Conservation (phyloP, 805 yeast genomes). For the Wickerhamiella musiphila region DNA sequence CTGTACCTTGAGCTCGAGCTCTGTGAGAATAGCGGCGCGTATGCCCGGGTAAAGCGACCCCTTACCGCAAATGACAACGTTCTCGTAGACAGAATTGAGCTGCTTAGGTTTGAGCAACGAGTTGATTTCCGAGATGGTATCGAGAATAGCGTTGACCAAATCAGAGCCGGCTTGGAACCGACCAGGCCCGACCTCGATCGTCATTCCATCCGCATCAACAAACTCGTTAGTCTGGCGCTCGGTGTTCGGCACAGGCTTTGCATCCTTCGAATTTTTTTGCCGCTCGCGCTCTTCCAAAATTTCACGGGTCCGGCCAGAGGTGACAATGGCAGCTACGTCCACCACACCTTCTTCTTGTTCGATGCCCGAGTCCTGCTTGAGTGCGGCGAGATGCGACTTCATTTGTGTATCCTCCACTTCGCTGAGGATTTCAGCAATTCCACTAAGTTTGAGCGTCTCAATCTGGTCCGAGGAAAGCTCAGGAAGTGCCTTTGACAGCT, state of each 20-base stretch:
- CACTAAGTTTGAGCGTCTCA: constrained; percentile 56
- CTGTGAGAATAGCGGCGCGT: constrained; percentile 45
- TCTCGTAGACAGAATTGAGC: constrained; percentile 74
- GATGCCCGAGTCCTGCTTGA: constrained; percentile 16
- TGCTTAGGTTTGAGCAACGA: constrained; percentile 45
- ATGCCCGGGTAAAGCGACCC: constrained; percentile 63
- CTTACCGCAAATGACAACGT: constrained; percentile 63
- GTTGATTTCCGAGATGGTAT: constrained; percentile 35
- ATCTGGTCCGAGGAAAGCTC: constrained; percentile 38
- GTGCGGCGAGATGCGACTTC: constrained; percentile 42
- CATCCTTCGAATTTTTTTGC: constrained; percentile 24
- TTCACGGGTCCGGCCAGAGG: constrained; percentile 59
- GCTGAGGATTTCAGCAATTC: constrained; percentile 62
- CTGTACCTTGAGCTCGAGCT: constrained; percentile 39
- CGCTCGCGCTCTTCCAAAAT: constrained; percentile 47
- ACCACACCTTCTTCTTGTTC: constrained; percentile 52
- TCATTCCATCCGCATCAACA: constrained; percentile 37
- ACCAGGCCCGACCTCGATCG: constrained; percentile 67
- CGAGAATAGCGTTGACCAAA: constrained; percentile 38
- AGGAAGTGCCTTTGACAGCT: constrained; percentile 39
- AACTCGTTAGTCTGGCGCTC: constrained; percentile 63
- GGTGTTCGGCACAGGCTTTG: constrained; percentile 31
- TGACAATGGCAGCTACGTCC: constrained; percentile 79
- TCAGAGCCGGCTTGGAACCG: constrained; percentile 64
- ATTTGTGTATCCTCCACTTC: constrained; percentile 37